Percentiles rank a stretch among this genome's conserved stretches.
phyloP scores from a whole-genome alignment of 2,329 filamentous ascomycete genomes.

The Aspergillus sojae region DNA sequence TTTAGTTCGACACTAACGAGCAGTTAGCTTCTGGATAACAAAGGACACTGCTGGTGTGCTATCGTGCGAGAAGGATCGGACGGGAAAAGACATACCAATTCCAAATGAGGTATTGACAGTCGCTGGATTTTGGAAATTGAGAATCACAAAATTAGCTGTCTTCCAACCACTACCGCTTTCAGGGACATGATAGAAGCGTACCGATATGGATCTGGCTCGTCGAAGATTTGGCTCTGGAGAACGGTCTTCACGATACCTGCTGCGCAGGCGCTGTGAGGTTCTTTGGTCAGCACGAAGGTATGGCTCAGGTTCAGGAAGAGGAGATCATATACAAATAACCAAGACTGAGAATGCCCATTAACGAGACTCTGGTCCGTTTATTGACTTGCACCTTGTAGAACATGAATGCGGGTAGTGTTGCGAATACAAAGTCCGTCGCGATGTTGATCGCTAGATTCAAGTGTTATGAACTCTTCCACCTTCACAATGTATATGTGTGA shows the following conservation, averaged over 20 bases:
- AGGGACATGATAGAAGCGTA: slow-evolving; percentile 12
- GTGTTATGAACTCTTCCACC: background rate
- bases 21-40: background rate
- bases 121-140: background rate
- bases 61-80: background rate
- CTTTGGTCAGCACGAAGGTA: background rate
- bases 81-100: slow-evolving; percentile 17
- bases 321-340: slow-evolving; percentile 43
- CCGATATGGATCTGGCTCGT: slow-evolving; percentile 38
- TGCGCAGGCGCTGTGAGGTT: slow-evolving; percentile 36
- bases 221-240: slow-evolving; percentile 25
- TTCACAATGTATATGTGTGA: background rate
- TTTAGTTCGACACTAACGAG: slow-evolving; percentile 43
- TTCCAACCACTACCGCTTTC: background rate
- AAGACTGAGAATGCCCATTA: slow-evolving; percentile 46
- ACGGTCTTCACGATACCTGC: slow-evolving; percentile 46
- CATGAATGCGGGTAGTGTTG: slow-evolving; percentile 46
- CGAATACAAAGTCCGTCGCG: slow-evolving; percentile 49
- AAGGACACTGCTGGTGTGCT: background rate
- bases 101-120: slow-evolving; percentile 20
- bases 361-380: slow-evolving; percentile 40
- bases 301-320: background rate
- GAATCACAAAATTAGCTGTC: background rate
- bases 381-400: slow-evolving; percentile 35
- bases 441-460: slow-evolving; percentile 45